phyloP scores from a whole-genome alignment of 768 basidiomycete genomes.

The Pisolithus orientalis region DNA sequence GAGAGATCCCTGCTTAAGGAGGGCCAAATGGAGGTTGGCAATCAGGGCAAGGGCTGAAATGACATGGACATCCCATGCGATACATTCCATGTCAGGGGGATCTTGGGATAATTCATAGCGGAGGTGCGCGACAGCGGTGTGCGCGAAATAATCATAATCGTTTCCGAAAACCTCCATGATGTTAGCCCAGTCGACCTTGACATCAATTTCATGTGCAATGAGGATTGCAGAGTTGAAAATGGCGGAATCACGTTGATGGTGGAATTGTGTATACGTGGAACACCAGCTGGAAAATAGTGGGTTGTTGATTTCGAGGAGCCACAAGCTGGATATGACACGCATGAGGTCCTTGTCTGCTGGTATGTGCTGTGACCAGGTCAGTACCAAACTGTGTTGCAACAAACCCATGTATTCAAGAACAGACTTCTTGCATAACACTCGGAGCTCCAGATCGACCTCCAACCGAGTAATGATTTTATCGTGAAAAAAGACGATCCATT shows the following conservation, averaged over 20 bases:
- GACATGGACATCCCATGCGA: constrained; percentile 26
- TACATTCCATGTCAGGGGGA: constrained; percentile 15
- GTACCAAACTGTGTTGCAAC: constrained; percentile 17
- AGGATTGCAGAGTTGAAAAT: constrained; percentile 23
- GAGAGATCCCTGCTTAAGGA: constrained; percentile 20
- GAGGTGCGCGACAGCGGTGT: constrained; percentile 19
- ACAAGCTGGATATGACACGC: constrained; percentile 22
- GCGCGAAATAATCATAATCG: constrained; percentile 14
- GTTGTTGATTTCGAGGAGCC: constrained; percentile 22
- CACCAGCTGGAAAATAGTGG: constrained; percentile 16
- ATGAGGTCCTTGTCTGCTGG: constrained; percentile 21
- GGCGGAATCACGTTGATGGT: constrained; percentile 23
- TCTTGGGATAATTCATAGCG: constrained; percentile 16
- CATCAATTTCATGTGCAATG: constrained; percentile 16
- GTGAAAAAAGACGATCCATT: constrained; percentile 22
- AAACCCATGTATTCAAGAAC: constrained; percentile 23
- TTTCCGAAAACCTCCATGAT: constrained; percentile 17
- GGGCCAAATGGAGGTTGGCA: constrained; percentile 10
- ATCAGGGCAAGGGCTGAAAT: constrained; percentile 16
- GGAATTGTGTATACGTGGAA: neutral
- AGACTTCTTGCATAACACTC: constrained; percentile 18
- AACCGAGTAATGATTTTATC: constrained; percentile 6
- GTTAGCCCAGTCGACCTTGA: constrained; percentile 16
- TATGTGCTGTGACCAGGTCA: constrained; percentile 21
- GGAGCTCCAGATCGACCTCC: constrained; percentile 4